Conservation (phyloP, 1,284 basidiomycete genomes). For the Fomitopsis betulina region DNA sequence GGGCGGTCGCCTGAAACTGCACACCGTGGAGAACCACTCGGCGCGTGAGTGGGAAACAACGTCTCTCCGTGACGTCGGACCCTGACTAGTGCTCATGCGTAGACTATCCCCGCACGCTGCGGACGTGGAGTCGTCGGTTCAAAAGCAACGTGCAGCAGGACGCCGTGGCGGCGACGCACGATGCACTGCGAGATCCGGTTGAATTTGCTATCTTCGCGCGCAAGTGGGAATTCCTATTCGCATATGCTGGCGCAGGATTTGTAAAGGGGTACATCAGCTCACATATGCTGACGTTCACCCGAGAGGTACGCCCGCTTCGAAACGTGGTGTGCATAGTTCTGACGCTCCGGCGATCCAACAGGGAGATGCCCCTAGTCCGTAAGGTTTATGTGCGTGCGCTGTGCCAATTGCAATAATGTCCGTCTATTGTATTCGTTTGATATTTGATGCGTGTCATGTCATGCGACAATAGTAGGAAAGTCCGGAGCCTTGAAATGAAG, state of each 20-base stretch:
- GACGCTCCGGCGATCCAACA: not conserved
- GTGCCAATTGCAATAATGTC: no score
- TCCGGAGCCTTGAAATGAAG: not conserved
- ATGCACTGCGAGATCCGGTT: constrained; percentile 42
- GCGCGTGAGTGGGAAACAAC: constrained; percentile 45
- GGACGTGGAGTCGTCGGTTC: constrained; percentile 81
- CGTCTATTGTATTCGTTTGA: not conserved
- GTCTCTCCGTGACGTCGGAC: not conserved
- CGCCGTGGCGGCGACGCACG: constrained; percentile 50
- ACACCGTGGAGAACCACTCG: constrained; percentile 85
- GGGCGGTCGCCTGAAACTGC: constrained; percentile 74
- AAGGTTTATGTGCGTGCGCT: not conserved
- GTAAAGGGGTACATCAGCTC: constrained; percentile 73
- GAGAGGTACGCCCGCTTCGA: constrained; percentile 20
- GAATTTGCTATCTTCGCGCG: constrained; percentile 64
- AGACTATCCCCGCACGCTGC: constrained; percentile 88
- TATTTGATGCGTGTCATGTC: not conserved
- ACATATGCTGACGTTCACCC: constrained; percentile 54
- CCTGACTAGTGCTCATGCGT: constrained; percentile 1
- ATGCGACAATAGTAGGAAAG: not conserved
- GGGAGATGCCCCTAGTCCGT: not conserved
- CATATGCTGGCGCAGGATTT: constrained; percentile 72
- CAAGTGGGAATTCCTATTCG: constrained; percentile 78
- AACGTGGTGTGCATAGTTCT: not conserved
- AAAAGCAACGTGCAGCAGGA: constrained; percentile 58